Conservation (phyloP, 345 rosid species). For the Eucalyptus polyanthemos region DNA sequence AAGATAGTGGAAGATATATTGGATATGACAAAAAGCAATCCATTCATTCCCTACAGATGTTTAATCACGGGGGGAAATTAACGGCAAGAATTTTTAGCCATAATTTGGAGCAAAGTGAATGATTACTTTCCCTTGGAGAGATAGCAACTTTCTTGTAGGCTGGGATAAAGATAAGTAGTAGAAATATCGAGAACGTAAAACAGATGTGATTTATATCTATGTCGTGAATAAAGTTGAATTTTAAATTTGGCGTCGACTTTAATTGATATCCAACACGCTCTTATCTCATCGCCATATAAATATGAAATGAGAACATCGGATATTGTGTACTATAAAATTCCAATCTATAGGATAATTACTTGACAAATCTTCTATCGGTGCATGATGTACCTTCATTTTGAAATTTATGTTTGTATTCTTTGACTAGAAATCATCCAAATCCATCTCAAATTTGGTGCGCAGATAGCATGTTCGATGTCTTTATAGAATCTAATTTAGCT, state of each 20-base stretch:
- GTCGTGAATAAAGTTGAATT: accelerated
- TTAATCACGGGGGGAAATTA: background rate
- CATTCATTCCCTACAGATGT: background rate
- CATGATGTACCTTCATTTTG: background rate
- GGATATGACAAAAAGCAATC: background rate
- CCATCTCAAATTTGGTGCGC: background rate
- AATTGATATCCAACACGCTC: accelerated
- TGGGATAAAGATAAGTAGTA: background rate
- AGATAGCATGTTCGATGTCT: accelerated
- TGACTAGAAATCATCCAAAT: background rate
- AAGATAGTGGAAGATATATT: background rate
- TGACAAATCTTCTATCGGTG: background rate
- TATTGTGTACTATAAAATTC: background rate
- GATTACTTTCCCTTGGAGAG: background rate
- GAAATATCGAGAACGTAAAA: too few relatives aligned
- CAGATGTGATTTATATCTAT: background rate
- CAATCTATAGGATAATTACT: background rate
- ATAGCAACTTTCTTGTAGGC: background rate
- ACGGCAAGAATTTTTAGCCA: background rate
- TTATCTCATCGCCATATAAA: background rate
- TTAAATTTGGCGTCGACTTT: accelerated
- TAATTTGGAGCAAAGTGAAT: background rate
- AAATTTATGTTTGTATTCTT: background rate
- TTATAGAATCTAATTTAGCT: background rate
- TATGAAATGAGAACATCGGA: background rate